Evolutionary conservation across 2,329 filamentous ascomycete species (phyloP), one percentile per base, ranked within the genome.

Genomic region (Colletotrichum filicis): DNA sequence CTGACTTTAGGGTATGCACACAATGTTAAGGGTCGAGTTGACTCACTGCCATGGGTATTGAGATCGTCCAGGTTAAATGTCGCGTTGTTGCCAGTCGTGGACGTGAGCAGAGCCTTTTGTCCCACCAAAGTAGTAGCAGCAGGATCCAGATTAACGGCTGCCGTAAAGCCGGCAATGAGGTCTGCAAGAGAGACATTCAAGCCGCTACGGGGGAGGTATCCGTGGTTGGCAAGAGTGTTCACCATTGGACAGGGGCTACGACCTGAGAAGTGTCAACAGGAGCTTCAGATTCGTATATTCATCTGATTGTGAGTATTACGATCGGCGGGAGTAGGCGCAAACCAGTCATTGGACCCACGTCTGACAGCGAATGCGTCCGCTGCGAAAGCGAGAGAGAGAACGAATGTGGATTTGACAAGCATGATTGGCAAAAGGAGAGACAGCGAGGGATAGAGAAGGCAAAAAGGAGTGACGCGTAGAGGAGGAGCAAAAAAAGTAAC

Each of bases 21-120:
- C 24, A 12, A 42, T 19, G 22, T 4, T 16, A 46, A n/a, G 24
- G 9, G n/a, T n/a, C 1, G 12, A 7, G 1, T 14, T 19, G 22
- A 62, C 72, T 72, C 22, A 79, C 74, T 9, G 55, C 74, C 74
- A 53, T 80, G 79, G n/a, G 75, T 75, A 37, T 75, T 70, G 5
- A 81, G 66, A 32, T 81, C 80, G 52, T 79, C 77, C 1, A 81
- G 62, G 71, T 81, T 78, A 56, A 81, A 77, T 2, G 79, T 79
- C 9, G 74, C 65, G 56, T 68, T 60, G 32, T 77, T 77, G 8
- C 79, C 78, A 2, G 79, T 81, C 8, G 79, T 78, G 1, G 79
- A 81, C 4, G 78, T 74, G 16, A 68, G 67, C 16, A 60, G 59
- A 24, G 59, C 59, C 28, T 68, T 68, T 26, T 52, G 56, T 6